These are phyloP conservation scores for Mycena olivaceomarginata DNA, from an alignment of 768 basidiomycete genomes.

Conservation along the genomic window DNA sequence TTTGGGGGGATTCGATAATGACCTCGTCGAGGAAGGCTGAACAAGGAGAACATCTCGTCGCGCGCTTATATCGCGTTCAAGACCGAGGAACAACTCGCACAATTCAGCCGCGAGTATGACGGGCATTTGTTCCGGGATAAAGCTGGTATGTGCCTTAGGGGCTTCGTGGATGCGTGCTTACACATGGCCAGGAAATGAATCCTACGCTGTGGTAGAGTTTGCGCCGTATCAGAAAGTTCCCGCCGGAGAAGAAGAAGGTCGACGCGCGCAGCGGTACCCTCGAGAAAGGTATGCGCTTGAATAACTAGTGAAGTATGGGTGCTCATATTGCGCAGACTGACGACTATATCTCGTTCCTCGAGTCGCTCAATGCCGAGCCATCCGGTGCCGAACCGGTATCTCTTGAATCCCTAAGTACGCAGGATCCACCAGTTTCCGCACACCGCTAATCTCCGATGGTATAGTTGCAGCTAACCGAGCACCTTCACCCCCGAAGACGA, in stretches of 20 bases:
- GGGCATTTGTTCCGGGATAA: slow-evolving; percentile 96
- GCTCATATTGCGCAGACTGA: slow-evolving; percentile 72
- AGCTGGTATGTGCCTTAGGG: slow-evolving; percentile 74
- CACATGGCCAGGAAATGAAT: slow-evolving; percentile 85
- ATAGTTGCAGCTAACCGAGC: slow-evolving; percentile 81
- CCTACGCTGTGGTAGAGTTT: slow-evolving; percentile 93
- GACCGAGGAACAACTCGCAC: slow-evolving; percentile 79
- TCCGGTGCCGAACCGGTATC: slow-evolving; percentile 73
- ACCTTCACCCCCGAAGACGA: slow-evolving; percentile 82
- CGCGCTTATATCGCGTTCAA: slow-evolving; percentile 96
- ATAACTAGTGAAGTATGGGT: neutral
- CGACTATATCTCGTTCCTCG: slow-evolving; percentile 89
- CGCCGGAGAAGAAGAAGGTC: slow-evolving; percentile 82
- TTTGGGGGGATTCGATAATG: slow-evolving; percentile 21
- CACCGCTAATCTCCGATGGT: slow-evolving; percentile 15
- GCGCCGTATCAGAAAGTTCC: slow-evolving; percentile 94
- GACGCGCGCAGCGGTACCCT: slow-evolving; percentile 93
- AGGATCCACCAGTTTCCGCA: neutral
- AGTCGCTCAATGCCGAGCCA: slow-evolving; percentile 76
- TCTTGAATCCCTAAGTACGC: slow-evolving; percentile 78
- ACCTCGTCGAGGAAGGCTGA: slow-evolving; percentile 67
- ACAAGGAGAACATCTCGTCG: slow-evolving; percentile 90
- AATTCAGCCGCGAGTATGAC: slow-evolving; percentile 90
- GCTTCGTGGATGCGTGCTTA: slow-evolving; percentile 18
- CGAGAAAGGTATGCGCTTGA: slow-evolving; percentile 80